Evolutionary conservation across 2,329 filamentous ascomycete genomes (phyloP), one percentile per base, ranked within the genome.

Genomic region (Triangularia setosa): DNA sequence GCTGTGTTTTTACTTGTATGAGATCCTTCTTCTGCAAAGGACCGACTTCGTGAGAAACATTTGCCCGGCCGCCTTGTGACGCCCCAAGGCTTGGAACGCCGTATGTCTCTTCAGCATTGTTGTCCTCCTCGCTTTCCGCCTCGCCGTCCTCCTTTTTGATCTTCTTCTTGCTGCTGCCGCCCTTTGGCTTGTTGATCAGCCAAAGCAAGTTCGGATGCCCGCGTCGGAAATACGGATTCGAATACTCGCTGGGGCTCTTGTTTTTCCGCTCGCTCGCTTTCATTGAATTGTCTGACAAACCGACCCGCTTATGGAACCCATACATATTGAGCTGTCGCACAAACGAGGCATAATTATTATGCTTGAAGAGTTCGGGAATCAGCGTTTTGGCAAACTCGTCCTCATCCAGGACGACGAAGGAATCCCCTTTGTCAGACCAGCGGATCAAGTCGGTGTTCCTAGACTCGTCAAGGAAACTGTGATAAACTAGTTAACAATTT

Each of bases 321-420:
- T 97, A 97, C 83, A 97, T 97, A 78, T 97, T 97, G 68, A 97
- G 83, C 75, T 97, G 93, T 35, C 93, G 89, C 62, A 97, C 93
- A 75, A 97, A 97, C 69, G 93, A 97, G 56, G 93, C 93, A 77
- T 97, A 97, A 76, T 97, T 97, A 83, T 94, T 97, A 80, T 99
- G 95, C 78, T 99, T 99, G 84, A 99, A 99, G 67, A 98, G 88
- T 77, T 98, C 96, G 0, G 95, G 95, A 24, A 99, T 91, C 71
- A 99, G 90, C 40, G 91, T 92, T 79, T 97, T 98, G 21, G 95
- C 97, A 74, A 99, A 99, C 78, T 97, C 94, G 73, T 99, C 95
- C 78, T 99, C 95, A 73, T 99, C 94, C 8, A 98, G 80, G 3
- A 99, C 94, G 63, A 98, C 91, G 78, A 99, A 99, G 0, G 94